These are phyloP conservation scores for Phytophthora nicotianae DNA, from an alignment of 352 stramenopile genomes.

Conservation along the genomic window DNA sequence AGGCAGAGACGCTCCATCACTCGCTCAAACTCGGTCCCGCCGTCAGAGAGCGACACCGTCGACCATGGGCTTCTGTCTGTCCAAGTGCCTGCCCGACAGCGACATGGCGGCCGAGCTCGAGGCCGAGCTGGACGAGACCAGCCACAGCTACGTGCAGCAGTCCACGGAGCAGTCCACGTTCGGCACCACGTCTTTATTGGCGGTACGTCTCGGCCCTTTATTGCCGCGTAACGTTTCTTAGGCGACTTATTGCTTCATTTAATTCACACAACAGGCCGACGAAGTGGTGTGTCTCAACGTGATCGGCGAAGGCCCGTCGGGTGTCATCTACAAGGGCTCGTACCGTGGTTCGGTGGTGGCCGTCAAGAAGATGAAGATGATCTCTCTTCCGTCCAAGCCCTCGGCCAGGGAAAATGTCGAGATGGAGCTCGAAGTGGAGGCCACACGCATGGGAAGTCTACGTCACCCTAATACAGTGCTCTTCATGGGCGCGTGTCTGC, in stretches of 20 bases:
- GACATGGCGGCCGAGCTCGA: slow-evolving; percentile 88
- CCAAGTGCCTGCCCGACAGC: slow-evolving; percentile 80
- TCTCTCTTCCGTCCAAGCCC: slow-evolving; percentile 57
- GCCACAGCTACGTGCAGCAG: slow-evolving; percentile 59
- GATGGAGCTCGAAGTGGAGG: slow-evolving; percentile 83
- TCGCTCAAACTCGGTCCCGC: slow-evolving; percentile 24
- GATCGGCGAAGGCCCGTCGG: slow-evolving; percentile 80
- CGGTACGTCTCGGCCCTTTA: slow-evolving; percentile 39
- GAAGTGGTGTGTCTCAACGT: slow-evolving; percentile 83
- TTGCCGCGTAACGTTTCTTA: neutral
- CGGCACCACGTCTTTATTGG: slow-evolving; percentile 74
- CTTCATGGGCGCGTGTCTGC: slow-evolving; percentile 97
- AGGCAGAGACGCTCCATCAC: slow-evolving; percentile 27
- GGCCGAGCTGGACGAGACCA: slow-evolving; percentile 77
- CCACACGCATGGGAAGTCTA: slow-evolving; percentile 89
- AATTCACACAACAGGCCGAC: slow-evolving; percentile 51
- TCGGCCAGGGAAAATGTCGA: slow-evolving; percentile 75
- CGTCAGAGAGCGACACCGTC: slow-evolving; percentile 5
- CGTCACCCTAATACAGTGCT: slow-evolving; percentile 98
- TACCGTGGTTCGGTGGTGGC: slow-evolving; percentile 86
- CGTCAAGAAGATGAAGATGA: slow-evolving; percentile 90
- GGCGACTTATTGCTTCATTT: neutral
- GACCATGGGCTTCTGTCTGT: slow-evolving; percentile 87
- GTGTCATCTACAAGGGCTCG: slow-evolving; percentile 86
- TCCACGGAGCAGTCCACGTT: slow-evolving; percentile 56